These are phyloP conservation scores for Vitis vinifera DNA, from an alignment of 164 flowering plant genomes.

Conservation along the genomic window DNA sequence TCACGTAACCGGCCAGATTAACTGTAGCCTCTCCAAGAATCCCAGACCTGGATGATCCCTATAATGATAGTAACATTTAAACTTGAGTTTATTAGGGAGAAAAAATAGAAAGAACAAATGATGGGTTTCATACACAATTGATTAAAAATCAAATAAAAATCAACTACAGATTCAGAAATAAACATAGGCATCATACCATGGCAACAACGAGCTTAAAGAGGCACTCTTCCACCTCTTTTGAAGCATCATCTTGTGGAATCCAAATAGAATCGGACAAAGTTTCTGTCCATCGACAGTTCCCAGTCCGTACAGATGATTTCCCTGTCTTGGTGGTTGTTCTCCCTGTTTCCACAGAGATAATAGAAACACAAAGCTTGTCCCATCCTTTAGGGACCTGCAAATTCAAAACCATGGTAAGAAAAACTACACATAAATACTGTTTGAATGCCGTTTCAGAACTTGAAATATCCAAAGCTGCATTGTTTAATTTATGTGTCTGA, in stretches of 20 bases:
- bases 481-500: too few relatives aligned
- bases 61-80: slow-evolving; percentile 5
- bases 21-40: slow-evolving; percentile 61
- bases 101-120: not conserved
- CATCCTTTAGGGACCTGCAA: slow-evolving; percentile 71
- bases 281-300: slow-evolving; percentile 64
- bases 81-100: not conserved
- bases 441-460: not conserved
- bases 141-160: not conserved
- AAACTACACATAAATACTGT: not conserved
- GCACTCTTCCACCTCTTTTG: slow-evolving; percentile 40
- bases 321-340: slow-evolving; percentile 47
- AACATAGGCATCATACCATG: slow-evolving; percentile 31
- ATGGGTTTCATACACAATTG: not conserved
- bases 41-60: slow-evolving; percentile 63
- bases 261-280: slow-evolving; percentile 53
- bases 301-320: slow-evolving; percentile 47
- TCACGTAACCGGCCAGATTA: slow-evolving; percentile 40
- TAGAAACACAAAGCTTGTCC: slow-evolving; percentile 60
- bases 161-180: slow-evolving; percentile 1
- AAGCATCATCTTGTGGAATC: slow-evolving; percentile 38
- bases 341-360: slow-evolving; percentile 50
- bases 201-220: slow-evolving; percentile 48
- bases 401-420: not conserved
- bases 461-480: not conserved